Conservation (phyloP, 495 filamentous ascomycete genomes). For the Bathelium albidoporum region DNA sequence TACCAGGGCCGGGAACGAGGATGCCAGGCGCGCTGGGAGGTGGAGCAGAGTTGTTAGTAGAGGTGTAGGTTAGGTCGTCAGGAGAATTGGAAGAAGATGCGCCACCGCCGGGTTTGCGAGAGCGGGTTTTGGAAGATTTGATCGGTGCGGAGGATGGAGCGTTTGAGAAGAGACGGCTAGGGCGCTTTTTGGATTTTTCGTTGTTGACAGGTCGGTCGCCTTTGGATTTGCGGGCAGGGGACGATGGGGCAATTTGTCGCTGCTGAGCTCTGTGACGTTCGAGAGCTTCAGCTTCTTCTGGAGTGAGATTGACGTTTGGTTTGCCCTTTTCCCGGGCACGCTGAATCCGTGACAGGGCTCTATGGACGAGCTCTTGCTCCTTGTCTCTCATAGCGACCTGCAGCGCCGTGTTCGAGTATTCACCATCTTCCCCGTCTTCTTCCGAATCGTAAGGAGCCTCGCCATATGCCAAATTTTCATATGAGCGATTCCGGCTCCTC, state of each 20-base stretch:
- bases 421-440: conserved; percentile 19
- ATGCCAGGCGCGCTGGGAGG: conserved; percentile 19
- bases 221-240: conserved; percentile 8
- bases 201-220: conserved; percentile 11
- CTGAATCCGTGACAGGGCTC: conserved; percentile 64
- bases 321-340: conserved; percentile 63
- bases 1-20: conserved; percentile 27
- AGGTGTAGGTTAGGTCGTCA: neutral
- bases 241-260: conserved; percentile 13
- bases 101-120: conserved; percentile 16
- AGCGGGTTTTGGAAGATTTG: conserved; percentile 18
- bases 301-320: conserved; percentile 62
- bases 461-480: conserved; percentile 44
- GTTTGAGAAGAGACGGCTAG: conserved; percentile 8
- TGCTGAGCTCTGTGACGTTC: conserved; percentile 38
- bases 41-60: neutral
- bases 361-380: conserved; percentile 64
- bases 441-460: conserved; percentile 41
- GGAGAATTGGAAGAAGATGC: conserved; percentile 7
- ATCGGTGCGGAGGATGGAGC: conserved; percentile 17
- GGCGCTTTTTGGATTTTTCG: conserved; percentile 14
- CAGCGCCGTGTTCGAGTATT: conserved; percentile 10
- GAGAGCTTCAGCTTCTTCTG: conserved; percentile 64
- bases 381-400: conserved; percentile 50
- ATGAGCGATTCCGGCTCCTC: conserved; percentile 34